Percentiles rank a stretch among this genome's conserved stretches.
Conservation (phyloP, 305 asterid genomes). For the Rubia tinctorum region DNA sequence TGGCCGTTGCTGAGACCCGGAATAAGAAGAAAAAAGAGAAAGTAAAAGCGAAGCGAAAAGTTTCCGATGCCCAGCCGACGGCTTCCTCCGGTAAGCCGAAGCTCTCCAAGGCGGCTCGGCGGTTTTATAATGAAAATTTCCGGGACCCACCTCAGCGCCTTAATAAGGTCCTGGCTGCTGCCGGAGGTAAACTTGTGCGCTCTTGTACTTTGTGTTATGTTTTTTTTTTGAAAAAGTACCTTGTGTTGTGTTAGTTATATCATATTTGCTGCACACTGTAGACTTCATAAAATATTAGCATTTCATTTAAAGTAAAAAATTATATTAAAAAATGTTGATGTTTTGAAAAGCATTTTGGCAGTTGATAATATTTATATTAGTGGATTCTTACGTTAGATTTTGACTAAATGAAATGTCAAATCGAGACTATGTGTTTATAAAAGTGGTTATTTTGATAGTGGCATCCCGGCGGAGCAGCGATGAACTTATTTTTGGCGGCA, state of each 20-base stretch:
- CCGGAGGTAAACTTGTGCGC: conserved; percentile 60
- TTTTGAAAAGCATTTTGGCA: too few species aligned
- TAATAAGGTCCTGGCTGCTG: conserved; percentile 87
- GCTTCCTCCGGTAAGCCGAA: conserved; percentile 48
- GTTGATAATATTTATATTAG: too few species aligned
- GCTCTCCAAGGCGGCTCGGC: conserved; percentile 93
- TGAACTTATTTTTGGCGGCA: conserved; percentile 86
- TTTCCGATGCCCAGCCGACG: conserved; percentile 27
- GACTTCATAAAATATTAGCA: too few species aligned
- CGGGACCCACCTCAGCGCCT: conserved; percentile 86
- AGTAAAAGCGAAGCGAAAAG: conserved; percentile 33
- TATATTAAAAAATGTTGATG: too few species aligned
- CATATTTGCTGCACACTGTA: too few species aligned
- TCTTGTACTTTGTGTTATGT: too few species aligned
- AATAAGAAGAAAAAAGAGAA: conserved; percentile 38
- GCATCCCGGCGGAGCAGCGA: conserved; percentile 97
- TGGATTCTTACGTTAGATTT: too few species aligned
- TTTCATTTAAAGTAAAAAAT: background rate
- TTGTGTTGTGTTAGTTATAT: too few species aligned
- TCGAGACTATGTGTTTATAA: background rate
- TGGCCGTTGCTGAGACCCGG: conserved; percentile 46
- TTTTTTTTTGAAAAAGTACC: too few species aligned
- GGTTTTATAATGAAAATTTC: conserved; percentile 85
- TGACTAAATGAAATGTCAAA: too few species aligned
- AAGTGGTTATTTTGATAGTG: conserved; percentile 44